phyloP scores from a whole-genome alignment of 148 eudicot species.

The Camellia japonica region DNA sequence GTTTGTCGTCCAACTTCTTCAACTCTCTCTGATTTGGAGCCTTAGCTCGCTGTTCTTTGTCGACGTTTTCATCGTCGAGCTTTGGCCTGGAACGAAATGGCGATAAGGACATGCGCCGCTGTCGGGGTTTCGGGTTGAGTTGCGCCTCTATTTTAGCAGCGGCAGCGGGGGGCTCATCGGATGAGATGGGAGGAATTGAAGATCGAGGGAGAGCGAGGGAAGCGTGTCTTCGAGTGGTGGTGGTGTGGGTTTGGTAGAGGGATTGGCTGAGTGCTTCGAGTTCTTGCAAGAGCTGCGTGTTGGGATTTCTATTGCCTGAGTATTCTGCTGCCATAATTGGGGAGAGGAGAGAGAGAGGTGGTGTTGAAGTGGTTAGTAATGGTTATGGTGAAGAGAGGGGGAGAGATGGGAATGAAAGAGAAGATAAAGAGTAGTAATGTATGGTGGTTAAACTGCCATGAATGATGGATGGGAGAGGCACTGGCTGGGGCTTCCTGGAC shows the following conservation, averaged over 20 bases:
- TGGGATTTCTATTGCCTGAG: constrained; percentile 50
- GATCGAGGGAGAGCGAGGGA: constrained; percentile 75
- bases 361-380: background rate
- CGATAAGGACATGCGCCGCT: constrained; percentile 81
- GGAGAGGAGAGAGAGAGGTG: background rate
- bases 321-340: constrained; percentile 31
- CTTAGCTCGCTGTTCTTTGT: constrained; percentile 13
- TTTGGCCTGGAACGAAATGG: constrained; percentile 84
- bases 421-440: background rate
- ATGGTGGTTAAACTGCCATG: constrained; percentile 53
- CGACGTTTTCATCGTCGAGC: constrained; percentile 27
- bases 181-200: constrained; percentile 46
- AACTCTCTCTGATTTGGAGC: constrained; percentile 19
- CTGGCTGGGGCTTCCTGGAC: constrained; percentile 43
- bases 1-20: constrained; percentile 30
- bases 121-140: constrained; percentile 49
- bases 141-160: constrained; percentile 13
- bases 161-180: constrained; percentile 30
- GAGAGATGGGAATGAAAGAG: background rate
- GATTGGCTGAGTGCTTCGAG: constrained; percentile 77
- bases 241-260: constrained; percentile 56
- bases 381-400: constrained; percentile 11
- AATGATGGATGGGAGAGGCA: constrained; percentile 16
- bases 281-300: constrained; percentile 64
- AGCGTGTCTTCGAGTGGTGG: constrained; percentile 56